Evolutionary conservation across 768 basidiomycete species (phyloP).

Genomic region (Termitomyces sp.): DNA sequence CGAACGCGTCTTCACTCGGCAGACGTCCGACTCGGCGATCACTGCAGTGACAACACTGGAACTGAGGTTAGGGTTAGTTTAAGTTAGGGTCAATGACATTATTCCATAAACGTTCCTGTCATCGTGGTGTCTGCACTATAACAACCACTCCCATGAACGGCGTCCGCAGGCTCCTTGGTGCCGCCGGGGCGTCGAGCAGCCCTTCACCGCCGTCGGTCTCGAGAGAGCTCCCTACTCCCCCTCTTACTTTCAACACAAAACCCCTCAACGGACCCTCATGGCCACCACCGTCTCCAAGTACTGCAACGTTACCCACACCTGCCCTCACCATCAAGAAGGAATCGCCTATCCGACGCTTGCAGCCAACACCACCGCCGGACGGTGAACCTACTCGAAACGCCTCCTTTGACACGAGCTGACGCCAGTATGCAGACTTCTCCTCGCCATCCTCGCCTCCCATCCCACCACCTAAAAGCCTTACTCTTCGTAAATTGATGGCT

Average conservation of each 20-base stretch:
- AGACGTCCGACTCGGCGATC: background rate
- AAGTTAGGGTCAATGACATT: conserved; percentile 18
- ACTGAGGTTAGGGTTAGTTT: conserved; percentile 18
- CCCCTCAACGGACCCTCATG: conserved; percentile 34
- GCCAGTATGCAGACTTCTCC: conserved; percentile 17
- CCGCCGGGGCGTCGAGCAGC: conserved; percentile 24
- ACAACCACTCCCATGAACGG: conserved; percentile 54
- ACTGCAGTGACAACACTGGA: background rate
- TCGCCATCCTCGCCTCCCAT: conserved; percentile 10
- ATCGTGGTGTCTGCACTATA: background rate
- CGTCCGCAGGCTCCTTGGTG: conserved; percentile 61
- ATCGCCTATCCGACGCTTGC: conserved; percentile 28
- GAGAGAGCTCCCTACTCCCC: conserved; percentile 16
- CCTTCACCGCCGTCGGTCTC: conserved; percentile 22
- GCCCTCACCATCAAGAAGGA: conserved; percentile 54
- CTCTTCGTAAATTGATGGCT: conserved; percentile 9
- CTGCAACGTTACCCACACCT: conserved; percentile 30
- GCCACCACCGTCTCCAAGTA: conserved; percentile 40
- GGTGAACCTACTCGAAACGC: conserved; percentile 16
- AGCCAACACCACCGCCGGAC: conserved; percentile 19
- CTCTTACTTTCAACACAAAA: conserved; percentile 23
- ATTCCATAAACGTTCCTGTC: background rate
- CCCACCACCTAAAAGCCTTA: conserved; percentile 12
- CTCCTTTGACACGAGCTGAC: conserved; percentile 21
- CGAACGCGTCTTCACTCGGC: background rate